phyloP scores from a whole-genome alignment of 768 basidiomycete genomes.

The Neoboletus subvelutipes region DNA sequence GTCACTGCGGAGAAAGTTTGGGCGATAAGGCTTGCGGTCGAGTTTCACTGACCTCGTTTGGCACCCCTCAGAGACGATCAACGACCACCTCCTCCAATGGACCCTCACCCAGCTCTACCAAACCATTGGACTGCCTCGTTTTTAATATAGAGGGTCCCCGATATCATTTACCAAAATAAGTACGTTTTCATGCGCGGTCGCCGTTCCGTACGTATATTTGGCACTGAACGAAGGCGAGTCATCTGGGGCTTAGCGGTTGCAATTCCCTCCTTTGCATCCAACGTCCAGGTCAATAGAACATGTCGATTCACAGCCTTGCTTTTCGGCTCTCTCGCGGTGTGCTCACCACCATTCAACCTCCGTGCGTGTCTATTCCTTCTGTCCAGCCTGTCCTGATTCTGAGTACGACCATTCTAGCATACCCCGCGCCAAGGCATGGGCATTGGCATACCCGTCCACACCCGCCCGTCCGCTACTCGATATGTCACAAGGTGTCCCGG shows the following conservation, averaged over 20 bases:
- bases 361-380: constrained; percentile 32
- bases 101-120: no score
- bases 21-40: no score
- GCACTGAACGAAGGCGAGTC: background rate
- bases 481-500: constrained; percentile 77
- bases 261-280: background rate
- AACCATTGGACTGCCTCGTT: no score
- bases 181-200: background rate
- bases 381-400: background rate
- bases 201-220: background rate
- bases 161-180: background rate
- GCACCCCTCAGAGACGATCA: no score
- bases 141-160: background rate
- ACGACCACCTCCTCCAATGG: no score
- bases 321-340: constrained; percentile 43
- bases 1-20: no score
- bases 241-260: background rate
- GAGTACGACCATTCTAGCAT: constrained; percentile 39
- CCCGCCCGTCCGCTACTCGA: constrained; percentile 53
- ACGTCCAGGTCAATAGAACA: background rate
- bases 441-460: constrained; percentile 40
- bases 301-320: constrained; percentile 13
- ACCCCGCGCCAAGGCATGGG: constrained; percentile 60
- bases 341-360: constrained; percentile 45
- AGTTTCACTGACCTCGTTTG: no score